Percentiles rank a stretch among this genome's conserved stretches.
These are phyloP conservation scores for Neurospora sublineolata DNA, from an alignment of 495 filamentous ascomycete species.

Conservation along the genomic window DNA sequence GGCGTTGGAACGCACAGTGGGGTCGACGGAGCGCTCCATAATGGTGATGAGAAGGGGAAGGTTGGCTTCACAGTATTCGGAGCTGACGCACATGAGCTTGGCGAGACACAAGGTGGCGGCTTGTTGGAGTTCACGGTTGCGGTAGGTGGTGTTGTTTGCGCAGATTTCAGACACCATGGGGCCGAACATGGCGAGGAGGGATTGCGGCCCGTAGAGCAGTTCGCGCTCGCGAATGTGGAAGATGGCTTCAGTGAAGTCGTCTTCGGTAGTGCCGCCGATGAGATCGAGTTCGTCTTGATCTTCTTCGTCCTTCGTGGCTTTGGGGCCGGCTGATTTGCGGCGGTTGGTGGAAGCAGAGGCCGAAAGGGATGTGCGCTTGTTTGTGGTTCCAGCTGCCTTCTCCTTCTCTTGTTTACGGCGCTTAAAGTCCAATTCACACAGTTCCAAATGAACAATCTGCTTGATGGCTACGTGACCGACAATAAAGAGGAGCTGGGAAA, in stretches of 20 bases:
- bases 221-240: conserved; percentile 88
- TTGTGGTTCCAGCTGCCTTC: conserved; percentile 46
- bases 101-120: conserved; percentile 93
- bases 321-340: neutral
- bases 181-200: conserved; percentile 79
- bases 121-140: conserved; percentile 77
- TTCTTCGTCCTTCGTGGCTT: conserved; percentile 41
- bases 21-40: conserved; percentile 82
- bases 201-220: conserved; percentile 76
- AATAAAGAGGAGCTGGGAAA: conserved; percentile 89
- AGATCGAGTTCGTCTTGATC: conserved; percentile 82
- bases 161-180: conserved; percentile 87
- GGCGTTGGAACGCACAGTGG: conserved; percentile 85
- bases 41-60: conserved; percentile 93
- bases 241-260: conserved; percentile 97
- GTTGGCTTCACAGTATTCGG: conserved; percentile 91
- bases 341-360: conserved; percentile 6
- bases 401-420: conserved; percentile 89
- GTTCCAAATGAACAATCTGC: conserved; percentile 98
- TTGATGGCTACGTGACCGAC: conserved; percentile 97
- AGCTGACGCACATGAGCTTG: conserved; percentile 93
- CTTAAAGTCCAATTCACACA: conserved; percentile 96
- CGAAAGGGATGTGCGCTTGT: conserved; percentile 19
- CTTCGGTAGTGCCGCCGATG: conserved; percentile 93
- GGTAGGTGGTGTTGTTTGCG: conserved; percentile 82